Conservation (phyloP, 2,329 filamentous ascomycete species). For the Colletotrichum sp. region DNA sequence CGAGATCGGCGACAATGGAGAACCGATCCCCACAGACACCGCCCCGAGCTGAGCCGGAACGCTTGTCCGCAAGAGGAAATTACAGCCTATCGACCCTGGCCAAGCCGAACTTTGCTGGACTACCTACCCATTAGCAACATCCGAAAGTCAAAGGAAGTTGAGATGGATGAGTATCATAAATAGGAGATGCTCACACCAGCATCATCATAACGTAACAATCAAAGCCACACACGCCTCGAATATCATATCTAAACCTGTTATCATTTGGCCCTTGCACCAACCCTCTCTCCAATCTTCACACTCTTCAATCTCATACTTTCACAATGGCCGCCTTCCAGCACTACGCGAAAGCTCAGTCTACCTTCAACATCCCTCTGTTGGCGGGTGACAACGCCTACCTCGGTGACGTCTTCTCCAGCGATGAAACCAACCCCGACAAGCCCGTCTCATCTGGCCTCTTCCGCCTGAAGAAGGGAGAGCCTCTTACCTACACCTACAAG, state of each 20-base stretch:
- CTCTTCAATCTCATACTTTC: background rate
- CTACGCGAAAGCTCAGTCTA: constrained; percentile 61
- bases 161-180: background rate
- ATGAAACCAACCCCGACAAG: constrained; percentile 58
- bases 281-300: background rate
- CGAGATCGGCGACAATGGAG: background rate
- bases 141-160: background rate
- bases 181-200: background rate
- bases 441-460: constrained; percentile 71
- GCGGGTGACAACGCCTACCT: constrained; percentile 73
- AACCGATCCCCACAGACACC: constrained; percentile 2
- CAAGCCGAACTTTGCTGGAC: background rate
- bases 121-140: background rate
- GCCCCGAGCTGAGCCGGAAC: constrained; percentile 8
- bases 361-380: constrained; percentile 68
- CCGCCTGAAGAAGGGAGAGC: constrained; percentile 70
- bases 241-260: background rate
- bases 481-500: constrained; percentile 71
- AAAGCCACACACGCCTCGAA: background rate
- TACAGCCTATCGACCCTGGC: constrained; percentile 9
- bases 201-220: background rate
- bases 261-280: background rate
- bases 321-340: constrained; percentile 52
- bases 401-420: constrained; percentile 64
- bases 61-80: constrained; percentile 14